Conservation (phyloP, 257 asterid species). For the Marsdenia floribunda region DNA sequence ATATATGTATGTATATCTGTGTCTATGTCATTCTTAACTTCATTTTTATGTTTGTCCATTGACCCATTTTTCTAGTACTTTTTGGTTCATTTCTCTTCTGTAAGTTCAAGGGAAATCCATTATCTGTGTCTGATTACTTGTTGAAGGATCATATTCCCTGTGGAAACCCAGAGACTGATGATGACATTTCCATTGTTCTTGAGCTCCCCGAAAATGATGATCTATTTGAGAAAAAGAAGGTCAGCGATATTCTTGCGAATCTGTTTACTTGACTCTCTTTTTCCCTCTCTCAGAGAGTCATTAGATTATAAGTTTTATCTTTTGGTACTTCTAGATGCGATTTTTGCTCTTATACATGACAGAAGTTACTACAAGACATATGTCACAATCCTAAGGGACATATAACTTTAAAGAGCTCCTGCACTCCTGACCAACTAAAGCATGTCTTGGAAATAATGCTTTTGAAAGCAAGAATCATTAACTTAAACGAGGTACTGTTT, state of each 20-base stretch:
- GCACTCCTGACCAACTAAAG: conserved; percentile 39
- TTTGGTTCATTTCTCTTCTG: conserved; percentile 4
- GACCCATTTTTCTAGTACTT: not conserved
- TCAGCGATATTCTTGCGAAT: conserved; percentile 3
- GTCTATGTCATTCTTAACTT: not conserved
- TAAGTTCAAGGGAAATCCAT: not conserved
- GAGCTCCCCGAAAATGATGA: conserved; percentile 58
- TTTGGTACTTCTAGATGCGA: not conserved
- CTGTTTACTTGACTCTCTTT: not conserved
- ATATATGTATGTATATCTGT: too few species aligned
- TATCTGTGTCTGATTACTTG: not conserved
- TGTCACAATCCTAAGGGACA: conserved; percentile 28
- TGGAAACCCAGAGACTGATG: conserved; percentile 27
- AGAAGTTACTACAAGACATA: conserved; percentile 57
- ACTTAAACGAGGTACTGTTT: conserved; percentile 59
- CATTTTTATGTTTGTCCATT: not conserved
- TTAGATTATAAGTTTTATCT: not conserved
- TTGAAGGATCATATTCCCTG: conserved; percentile 31
- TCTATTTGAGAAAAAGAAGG: conserved; percentile 62
- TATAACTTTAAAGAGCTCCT: conserved; percentile 34
- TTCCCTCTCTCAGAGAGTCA: not conserved
- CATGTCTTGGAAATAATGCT: conserved; percentile 34
- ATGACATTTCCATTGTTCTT: conserved; percentile 40
- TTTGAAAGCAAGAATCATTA: conserved; percentile 53
- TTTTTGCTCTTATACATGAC: conserved; percentile 12